Evolutionary conservation across 352 stramenopile genomes (phyloP).

Genomic region (Aphanomyces astaci): DNA sequence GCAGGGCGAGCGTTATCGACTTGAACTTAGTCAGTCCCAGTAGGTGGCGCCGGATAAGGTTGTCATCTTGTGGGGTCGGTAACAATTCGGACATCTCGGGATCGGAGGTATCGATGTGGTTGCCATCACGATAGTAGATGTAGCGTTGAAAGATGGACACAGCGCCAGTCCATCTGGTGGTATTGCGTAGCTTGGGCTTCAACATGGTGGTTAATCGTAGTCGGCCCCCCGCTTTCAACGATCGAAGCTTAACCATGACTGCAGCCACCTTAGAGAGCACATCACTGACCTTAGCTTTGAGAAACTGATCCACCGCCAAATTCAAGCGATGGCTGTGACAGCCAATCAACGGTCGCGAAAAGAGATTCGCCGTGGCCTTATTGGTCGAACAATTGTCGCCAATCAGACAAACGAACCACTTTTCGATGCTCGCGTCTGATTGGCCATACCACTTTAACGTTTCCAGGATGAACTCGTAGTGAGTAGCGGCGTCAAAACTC

Average conservation of each 20-base stretch:
- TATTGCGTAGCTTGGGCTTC: neutral
- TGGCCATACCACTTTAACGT: neutral
- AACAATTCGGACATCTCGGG: neutral
- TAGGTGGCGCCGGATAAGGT: neutral
- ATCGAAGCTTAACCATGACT: neutral
- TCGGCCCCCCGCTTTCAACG: neutral
- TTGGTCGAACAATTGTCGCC: neutral
- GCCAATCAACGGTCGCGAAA: neutral
- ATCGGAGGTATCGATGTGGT: neutral
- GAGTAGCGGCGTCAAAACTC: neutral
- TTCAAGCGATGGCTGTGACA: neutral
- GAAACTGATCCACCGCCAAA: neutral
- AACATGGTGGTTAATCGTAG: neutral
- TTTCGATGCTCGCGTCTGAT: neutral
- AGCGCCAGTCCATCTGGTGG: neutral
- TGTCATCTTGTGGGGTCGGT: neutral
- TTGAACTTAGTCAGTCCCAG: neutral
- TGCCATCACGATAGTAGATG: neutral
- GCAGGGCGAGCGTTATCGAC: neutral
- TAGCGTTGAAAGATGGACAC: neutral
- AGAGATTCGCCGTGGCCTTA: neutral
- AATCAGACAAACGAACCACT: neutral
- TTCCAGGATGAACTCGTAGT: neutral
- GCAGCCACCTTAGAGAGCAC: neutral
- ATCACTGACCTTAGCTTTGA: neutral